A percentile compares a stretch with the other conserved stretches of the same genome.
These are phyloP conservation scores for Xylaria flabelliformis DNA, from an alignment of 495 filamentous ascomycete genomes.

Conservation along the genomic window DNA sequence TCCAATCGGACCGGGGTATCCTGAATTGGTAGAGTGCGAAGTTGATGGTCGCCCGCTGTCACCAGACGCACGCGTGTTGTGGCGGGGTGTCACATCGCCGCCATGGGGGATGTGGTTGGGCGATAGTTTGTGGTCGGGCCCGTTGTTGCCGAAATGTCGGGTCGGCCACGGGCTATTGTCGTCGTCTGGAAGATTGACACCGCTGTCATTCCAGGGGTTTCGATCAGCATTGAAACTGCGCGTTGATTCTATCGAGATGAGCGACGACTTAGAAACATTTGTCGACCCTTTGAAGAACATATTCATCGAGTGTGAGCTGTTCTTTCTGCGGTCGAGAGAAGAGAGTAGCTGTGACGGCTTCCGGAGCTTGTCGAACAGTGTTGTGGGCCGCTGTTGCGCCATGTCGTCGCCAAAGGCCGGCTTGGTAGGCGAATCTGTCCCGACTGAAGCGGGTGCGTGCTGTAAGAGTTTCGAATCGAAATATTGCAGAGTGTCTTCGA, in stretches of 20 bases:
- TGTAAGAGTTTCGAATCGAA: constrained; percentile 97
- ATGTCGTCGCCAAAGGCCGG: constrained; percentile 80
- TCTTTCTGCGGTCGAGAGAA: constrained; percentile 90
- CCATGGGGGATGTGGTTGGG: constrained; percentile 70
- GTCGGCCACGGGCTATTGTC: constrained; percentile 70
- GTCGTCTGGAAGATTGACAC: constrained; percentile 89
- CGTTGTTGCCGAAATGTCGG: constrained; percentile 62
- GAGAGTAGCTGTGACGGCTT: constrained; percentile 93
- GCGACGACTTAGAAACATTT: constrained; percentile 93
- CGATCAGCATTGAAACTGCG: constrained; percentile 85
- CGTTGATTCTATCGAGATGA: constrained; percentile 91
- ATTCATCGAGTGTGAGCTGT: constrained; percentile 79
- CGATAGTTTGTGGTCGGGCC: constrained; percentile 67
- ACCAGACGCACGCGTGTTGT: constrained; percentile 79
- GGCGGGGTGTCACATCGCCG: constrained; percentile 82
- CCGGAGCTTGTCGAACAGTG: constrained; percentile 82
- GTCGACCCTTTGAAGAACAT: constrained; percentile 92
- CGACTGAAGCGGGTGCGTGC: constrained; percentile 75
- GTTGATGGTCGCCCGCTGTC: constrained; percentile 91
- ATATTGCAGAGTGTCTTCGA: constrained; percentile 93
- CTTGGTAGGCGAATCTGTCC: constrained; percentile 83
- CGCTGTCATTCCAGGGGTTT: constrained; percentile 96
- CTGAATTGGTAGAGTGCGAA: constrained; percentile 90
- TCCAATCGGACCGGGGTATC: constrained; percentile 90
- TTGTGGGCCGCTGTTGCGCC: constrained; percentile 74